A percentile compares a stretch with the other conserved stretches of the same genome.
Conservation (phyloP, 768 basidiomycete species). For the Suillus ampliporus region DNA sequence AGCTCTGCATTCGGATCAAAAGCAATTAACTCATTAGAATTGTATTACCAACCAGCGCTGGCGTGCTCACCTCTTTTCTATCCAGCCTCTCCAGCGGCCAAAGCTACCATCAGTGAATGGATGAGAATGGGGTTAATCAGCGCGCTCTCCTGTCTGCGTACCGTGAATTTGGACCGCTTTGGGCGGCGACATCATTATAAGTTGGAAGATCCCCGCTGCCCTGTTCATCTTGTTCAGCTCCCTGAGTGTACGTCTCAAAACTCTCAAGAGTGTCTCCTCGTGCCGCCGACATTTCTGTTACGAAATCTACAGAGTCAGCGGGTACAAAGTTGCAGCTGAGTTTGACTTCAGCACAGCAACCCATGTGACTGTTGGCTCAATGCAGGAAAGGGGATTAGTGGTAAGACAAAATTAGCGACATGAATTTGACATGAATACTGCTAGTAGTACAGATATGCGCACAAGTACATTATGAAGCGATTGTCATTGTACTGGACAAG, state of each 20-base stretch:
- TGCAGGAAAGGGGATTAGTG: background rate
- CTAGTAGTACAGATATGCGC: background rate
- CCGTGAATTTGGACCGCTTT: slow-evolving; percentile 86
- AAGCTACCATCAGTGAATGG: slow-evolving; percentile 55
- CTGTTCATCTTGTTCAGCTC: slow-evolving; percentile 47
- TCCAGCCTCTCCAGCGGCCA: slow-evolving; percentile 86
- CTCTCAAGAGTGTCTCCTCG: slow-evolving; percentile 23
- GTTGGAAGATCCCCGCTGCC: slow-evolving; percentile 69
- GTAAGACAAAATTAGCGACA: background rate
- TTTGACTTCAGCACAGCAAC: slow-evolving; percentile 1
- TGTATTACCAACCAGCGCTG: background rate
- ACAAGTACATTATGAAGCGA: background rate
- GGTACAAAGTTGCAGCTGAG: background rate
- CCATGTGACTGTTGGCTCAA: background rate
- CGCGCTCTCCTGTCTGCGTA: slow-evolving; percentile 32
- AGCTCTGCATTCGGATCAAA: slow-evolving; percentile 53
- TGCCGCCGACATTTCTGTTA: slow-evolving; percentile 1
- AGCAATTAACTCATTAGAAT: slow-evolving; percentile 12
- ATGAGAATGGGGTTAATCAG: slow-evolving; percentile 5
- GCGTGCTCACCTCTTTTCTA: slow-evolving; percentile 74
- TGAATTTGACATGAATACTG: background rate
- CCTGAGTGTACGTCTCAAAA: slow-evolving; percentile 33
- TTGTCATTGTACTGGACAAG: background rate
- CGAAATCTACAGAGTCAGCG: background rate
- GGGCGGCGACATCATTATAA: slow-evolving; percentile 78